Evolutionary conservation across 768 basidiomycete genomes (phyloP).

Genomic region (Boletus coccyginus): DNA sequence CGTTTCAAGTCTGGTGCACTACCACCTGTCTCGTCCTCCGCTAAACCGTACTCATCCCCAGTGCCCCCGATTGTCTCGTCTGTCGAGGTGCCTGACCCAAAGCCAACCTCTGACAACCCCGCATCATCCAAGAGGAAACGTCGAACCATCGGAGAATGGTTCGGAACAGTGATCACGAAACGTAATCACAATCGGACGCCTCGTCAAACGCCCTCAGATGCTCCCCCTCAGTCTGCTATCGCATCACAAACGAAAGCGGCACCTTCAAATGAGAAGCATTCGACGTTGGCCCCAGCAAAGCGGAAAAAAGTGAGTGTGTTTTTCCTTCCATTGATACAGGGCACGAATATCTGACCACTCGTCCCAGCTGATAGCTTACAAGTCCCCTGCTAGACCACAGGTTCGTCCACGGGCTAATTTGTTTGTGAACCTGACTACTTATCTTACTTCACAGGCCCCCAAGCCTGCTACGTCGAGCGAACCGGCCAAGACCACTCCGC

Average conservation of each 20-base stretch:
- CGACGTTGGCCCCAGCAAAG: neutral
- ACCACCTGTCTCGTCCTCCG: neutral
- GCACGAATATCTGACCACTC: neutral
- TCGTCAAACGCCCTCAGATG: neutral
- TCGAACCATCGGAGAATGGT: neutral
- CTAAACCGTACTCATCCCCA: neutral
- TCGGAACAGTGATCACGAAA: neutral
- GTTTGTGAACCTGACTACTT: too few species aligned
- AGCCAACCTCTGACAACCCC: neutral
- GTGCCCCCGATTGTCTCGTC: neutral
- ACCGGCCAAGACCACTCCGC: neutral
- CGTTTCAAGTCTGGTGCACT: too few species aligned
- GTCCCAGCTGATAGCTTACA: neutral
- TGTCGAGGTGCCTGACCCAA: neutral
- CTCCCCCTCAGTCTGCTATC: neutral
- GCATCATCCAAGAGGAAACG: neutral
- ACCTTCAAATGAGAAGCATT: neutral
- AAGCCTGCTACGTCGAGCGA: neutral
- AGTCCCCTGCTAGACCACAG: neutral
- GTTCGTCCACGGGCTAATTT: neutral
- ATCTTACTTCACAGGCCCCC: neutral
- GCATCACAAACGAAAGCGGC: neutral
- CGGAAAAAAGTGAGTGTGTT: neutral
- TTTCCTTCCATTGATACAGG: neutral
- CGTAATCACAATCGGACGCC: neutral